Evolutionary conservation across 164 flowering plant genomes (phyloP).

Genomic region (Annona squamosa): DNA sequence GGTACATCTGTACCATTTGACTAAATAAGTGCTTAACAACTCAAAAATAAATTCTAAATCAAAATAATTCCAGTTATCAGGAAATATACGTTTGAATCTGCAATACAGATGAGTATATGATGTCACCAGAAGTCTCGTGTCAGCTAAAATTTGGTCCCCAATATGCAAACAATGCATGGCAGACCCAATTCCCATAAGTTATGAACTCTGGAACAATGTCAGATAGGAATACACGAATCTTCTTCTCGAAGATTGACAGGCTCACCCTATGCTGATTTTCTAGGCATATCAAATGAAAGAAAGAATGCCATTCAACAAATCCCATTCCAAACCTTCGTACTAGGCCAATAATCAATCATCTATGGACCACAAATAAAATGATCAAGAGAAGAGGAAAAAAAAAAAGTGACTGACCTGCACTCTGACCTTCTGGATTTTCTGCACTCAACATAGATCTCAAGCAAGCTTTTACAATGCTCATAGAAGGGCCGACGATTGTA

Average conservation of each 20-base stretch:
- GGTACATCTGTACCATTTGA: background rate
- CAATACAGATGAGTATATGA: background rate
- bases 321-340: background rate
- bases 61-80: too few relatives aligned
- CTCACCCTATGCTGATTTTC: background rate
- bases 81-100: background rate
- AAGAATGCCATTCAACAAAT: background rate
- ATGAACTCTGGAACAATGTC: background rate
- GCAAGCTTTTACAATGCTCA: slow-evolving; percentile 53
- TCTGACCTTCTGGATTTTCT: slow-evolving; percentile 26
- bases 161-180: background rate
- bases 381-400: background rate
- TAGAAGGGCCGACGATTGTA: slow-evolving; percentile 73
- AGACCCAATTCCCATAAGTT: background rate
- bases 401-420: slow-evolving; percentile 31
- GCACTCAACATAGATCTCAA: slow-evolving; percentile 39
- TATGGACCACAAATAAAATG: background rate
- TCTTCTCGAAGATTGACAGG: background rate
- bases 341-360: background rate
- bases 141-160: background rate
- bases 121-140: background rate
- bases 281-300: background rate
- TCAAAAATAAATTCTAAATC: background rate
- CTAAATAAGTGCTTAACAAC: background rate
- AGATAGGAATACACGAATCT: background rate